Conservation (phyloP, 2,329 filamentous ascomycete species). For the Lachnellula willkommii region DNA sequence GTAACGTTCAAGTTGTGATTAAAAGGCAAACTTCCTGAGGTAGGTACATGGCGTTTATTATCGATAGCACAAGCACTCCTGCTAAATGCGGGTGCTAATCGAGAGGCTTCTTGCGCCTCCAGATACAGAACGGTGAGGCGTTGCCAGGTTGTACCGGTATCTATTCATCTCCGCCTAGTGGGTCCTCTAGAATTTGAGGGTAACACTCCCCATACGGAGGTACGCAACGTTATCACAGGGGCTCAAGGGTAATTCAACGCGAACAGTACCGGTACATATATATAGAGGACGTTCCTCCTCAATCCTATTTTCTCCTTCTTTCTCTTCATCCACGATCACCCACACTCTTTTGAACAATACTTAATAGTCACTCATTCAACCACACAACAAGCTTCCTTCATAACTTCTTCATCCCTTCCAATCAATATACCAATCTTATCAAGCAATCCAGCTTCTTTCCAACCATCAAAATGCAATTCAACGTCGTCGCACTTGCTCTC, state of each 20-base stretch:
- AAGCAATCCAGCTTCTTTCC: conserved; percentile 11
- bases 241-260: conserved; percentile 5
- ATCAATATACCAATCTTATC: conserved; percentile 9
- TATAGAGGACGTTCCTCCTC: conserved; percentile 7
- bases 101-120: too few relatives aligned
- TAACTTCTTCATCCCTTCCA: conserved; percentile 14
- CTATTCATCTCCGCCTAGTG: conserved; percentile 21
- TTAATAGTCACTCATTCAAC: conserved; percentile 15
- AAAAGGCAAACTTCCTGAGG: neutral
- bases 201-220: neutral
- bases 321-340: conserved; percentile 26
- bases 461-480: conserved; percentile 34
- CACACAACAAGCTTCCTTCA: conserved; percentile 1
- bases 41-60: neutral
- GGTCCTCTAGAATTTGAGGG: conserved; percentile 9
- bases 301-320: conserved; percentile 9
- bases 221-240: conserved; percentile 7
- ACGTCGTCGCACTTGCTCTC: conserved; percentile 23
- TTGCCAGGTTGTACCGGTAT: neutral
- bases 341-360: conserved; percentile 29
- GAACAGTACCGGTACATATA: conserved; percentile 9
- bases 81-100: too few relatives aligned
- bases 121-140: neutral
- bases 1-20: neutral
- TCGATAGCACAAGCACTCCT: too few relatives aligned